These are phyloP conservation scores for Salvia rosmarinus DNA, from an alignment of 257 asterid genomes.

Conservation along the genomic window DNA sequence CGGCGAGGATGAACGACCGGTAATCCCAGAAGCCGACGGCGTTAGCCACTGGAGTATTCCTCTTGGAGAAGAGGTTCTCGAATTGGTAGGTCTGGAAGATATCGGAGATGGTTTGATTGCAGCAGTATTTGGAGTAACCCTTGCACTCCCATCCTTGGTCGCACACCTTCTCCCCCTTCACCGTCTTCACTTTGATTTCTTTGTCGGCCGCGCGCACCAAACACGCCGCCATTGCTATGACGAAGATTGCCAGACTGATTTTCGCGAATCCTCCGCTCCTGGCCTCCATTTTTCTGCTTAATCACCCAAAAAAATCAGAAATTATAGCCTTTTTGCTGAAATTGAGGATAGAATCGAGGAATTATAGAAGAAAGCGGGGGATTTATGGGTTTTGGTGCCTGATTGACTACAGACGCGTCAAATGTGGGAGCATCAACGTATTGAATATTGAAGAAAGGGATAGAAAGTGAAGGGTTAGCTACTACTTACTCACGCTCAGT, in stretches of 20 bases:
- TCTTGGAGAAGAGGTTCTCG: constrained; percentile 78
- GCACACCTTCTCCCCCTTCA: constrained; percentile 66
- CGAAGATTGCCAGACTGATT: constrained; percentile 28
- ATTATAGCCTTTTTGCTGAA: not conserved
- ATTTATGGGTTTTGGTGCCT: not conserved
- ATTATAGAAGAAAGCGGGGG: not conserved
- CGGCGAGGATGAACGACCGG: constrained; percentile 71
- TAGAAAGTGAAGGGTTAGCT: constrained; percentile 26
- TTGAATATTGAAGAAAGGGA: constrained; percentile 9
- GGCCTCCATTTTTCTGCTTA: constrained; percentile 34
- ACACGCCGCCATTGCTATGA: constrained; percentile 42
- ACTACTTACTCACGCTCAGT: constrained; percentile 19
- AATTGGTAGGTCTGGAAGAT: constrained; percentile 74
- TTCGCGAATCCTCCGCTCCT: constrained; percentile 30
- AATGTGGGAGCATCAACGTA: constrained; percentile 1
- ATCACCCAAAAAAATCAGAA: not conserved
- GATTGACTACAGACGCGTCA: not conserved
- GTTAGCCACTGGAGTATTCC: constrained; percentile 78
- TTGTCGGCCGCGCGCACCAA: constrained; percentile 41
- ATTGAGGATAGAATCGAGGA: not conserved
- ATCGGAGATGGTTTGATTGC: constrained; percentile 79
- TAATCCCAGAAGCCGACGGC: constrained; percentile 89
- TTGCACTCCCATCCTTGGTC: constrained; percentile 87
- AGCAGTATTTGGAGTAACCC: constrained; percentile 57
- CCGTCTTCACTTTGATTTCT: constrained; percentile 58